Conservation (phyloP, 805 yeast genomes). For the Candida germanica region DNA sequence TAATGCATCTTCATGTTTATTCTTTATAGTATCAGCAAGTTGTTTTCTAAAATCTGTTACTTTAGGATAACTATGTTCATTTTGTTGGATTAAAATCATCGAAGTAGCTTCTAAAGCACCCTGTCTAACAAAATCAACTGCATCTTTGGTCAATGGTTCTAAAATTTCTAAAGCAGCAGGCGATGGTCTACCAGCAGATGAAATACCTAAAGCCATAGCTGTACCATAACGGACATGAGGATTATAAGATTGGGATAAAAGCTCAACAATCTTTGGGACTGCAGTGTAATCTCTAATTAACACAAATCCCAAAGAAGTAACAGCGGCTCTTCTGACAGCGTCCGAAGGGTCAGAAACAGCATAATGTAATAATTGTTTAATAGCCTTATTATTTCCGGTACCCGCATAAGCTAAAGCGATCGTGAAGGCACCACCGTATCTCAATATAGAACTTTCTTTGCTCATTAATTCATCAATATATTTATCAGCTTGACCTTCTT, state of each 20-base stretch:
- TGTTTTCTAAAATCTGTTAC: constrained; percentile 73
- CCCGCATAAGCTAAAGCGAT: constrained; percentile 96
- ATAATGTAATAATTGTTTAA: constrained; percentile 78
- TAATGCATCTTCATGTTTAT: constrained; percentile 92
- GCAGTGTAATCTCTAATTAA: constrained; percentile 87
- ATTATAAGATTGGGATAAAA: constrained; percentile 89
- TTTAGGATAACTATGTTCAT: constrained; percentile 76
- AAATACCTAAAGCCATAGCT: constrained; percentile 93
- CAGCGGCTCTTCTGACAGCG: constrained; percentile 96
- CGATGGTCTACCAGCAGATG: constrained; percentile 93
- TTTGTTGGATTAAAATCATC: constrained; percentile 85
- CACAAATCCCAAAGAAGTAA: constrained; percentile 85
- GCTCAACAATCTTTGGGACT: constrained; percentile 91
- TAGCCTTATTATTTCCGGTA: constrained; percentile 86
- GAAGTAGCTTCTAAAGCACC: constrained; percentile 93
- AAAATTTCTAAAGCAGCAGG: constrained; percentile 87
- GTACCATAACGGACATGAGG: constrained; percentile 99
- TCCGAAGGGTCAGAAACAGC: constrained; percentile 97
- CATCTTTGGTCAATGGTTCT: constrained; percentile 88
- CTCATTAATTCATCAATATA: constrained; percentile 62
- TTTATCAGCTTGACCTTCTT: constrained; percentile 74
- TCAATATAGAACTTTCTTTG: constrained; percentile 77
- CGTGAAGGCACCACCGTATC: constrained; percentile 95
- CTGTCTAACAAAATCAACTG: constrained; percentile 96
- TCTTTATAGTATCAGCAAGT: constrained; percentile 70